Base-by-base conservation (phyloP, 2,329 filamentous ascomycete genomes). In the Pseudogymnoascus sp. region DNA sequence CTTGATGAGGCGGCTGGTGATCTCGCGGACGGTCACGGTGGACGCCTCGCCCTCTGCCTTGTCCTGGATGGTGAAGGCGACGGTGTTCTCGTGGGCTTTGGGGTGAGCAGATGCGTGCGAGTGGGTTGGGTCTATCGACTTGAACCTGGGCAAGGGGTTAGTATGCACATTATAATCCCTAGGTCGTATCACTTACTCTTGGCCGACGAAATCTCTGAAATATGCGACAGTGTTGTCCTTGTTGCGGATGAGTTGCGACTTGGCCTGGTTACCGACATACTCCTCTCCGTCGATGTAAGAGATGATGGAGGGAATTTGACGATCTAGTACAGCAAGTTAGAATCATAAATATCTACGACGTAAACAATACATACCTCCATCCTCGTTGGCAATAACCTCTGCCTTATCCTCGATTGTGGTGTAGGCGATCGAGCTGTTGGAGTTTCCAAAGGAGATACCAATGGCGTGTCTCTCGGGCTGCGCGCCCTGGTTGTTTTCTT, bases 371-470 rank as follows among this genome's bases (percentile, higher is more conserved):
- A 74, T 76, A 92, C 91, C 91, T 83, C 95, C 95, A 75, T 98
- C 95, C 81, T 98, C 95, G 80, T 99, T 98, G 74, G 95, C 95
- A 79, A 99, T 98, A 68, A 99, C 93, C 77, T 97, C 92, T 69
- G 92, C 89, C 82, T 96, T 96, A 78, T 96, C 93, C 74, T 98
- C 93, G 67, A 88, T 85, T 57, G 92, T 96, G 76, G 93, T 96
- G 76, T 88, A 92, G 72, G 93, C 93, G 79, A 99, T 97, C 66
- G 92, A 97, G 81, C 92, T 96, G 87, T 96, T 96, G 67, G 92
- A 93, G 82, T 98, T 99, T 79, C 95, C 95, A 82, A 98, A 97
- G 70, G 93, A 90, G 75, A 99, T 92, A 77, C 95, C 95, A 79
- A 99, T 98, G 75, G 89, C 91, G 73, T 83, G 81, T 72, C 85